Evolutionary conservation across 305 asterid species (phyloP).

Genomic region (Fraxinus greggii): DNA sequence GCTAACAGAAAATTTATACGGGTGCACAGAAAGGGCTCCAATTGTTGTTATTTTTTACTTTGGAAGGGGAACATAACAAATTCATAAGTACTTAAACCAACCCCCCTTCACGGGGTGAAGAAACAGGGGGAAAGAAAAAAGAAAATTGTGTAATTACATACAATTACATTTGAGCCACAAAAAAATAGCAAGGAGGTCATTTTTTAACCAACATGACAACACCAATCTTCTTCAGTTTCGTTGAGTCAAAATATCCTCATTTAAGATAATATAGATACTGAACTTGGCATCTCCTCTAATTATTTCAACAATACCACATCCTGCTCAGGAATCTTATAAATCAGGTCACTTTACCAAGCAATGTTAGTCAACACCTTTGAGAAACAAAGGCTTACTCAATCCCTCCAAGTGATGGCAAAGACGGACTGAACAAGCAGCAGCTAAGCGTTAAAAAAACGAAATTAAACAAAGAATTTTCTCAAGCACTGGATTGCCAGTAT

Average conservation of each 20-base stretch:
- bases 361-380: neutral
- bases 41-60: neutral
- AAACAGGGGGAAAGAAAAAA: neutral
- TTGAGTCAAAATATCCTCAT: neutral
- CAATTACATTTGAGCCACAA: neutral
- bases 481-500: neutral
- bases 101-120: neutral
- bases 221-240: neutral
- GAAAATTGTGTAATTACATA: neutral
- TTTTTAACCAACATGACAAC: neutral
- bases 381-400: neutral
- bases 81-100: neutral
- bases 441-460: neutral
- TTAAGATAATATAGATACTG: neutral
- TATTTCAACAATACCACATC: neutral
- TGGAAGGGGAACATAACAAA: neutral
- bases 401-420: neutral
- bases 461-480: neutral
- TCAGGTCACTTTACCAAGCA: neutral
- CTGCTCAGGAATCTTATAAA: neutral
- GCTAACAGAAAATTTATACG: neutral
- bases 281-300: neutral
- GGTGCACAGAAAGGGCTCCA: neutral
- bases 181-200: neutral
- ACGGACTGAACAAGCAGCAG: neutral